Percentiles rank a stretch among this genome's conserved stretches.
phyloP scores from a whole-genome alignment of 495 filamentous ascomycete genomes.

The Talaromyces adpressus region DNA sequence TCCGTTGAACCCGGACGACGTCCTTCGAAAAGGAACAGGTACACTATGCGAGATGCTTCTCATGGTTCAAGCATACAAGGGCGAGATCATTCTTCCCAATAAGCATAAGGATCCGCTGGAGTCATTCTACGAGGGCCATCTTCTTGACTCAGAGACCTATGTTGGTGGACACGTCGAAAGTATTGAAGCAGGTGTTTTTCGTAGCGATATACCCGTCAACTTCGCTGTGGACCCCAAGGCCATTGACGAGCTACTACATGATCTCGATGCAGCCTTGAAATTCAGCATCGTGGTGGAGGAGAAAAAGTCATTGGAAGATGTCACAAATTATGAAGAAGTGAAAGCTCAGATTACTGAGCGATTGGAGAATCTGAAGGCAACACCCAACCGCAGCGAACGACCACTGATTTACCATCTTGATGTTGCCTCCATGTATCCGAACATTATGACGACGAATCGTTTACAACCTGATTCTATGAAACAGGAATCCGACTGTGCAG shows the following conservation, averaged over 20 bases:
- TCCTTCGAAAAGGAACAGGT: constrained; percentile 89
- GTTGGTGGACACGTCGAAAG: constrained; percentile 98
- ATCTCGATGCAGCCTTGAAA: constrained; percentile 83
- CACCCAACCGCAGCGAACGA: constrained; percentile 72
- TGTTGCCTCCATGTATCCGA: constrained; percentile 99
- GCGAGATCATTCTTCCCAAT: constrained; percentile 88
- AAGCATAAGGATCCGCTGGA: constrained; percentile 91
- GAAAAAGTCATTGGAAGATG: constrained; percentile 85
- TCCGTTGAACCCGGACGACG: constrained; percentile 87
- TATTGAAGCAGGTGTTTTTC: constrained; percentile 98
- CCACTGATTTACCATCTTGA: constrained; percentile 98
- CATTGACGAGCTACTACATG: constrained; percentile 77
- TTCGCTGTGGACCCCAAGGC: constrained; percentile 83
- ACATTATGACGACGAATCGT: constrained; percentile 99
- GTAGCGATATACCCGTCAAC: constrained; percentile 87
- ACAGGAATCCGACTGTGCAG: constrained; percentile 87
- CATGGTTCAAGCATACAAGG: constrained; percentile 95
- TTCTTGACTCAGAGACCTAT: constrained; percentile 95
- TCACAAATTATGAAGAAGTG: constrained; percentile 89
- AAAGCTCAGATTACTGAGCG: constrained; percentile 72
- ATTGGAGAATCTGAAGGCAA: constrained; percentile 67
- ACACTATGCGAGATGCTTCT: constrained; percentile 98
- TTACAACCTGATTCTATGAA: constrained; percentile 98
- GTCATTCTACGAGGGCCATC: constrained; percentile 91
- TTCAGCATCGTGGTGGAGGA: constrained; percentile 94